Conservation (phyloP, 2,329 filamentous ascomycete species). For the Nemania abortiva region DNA sequence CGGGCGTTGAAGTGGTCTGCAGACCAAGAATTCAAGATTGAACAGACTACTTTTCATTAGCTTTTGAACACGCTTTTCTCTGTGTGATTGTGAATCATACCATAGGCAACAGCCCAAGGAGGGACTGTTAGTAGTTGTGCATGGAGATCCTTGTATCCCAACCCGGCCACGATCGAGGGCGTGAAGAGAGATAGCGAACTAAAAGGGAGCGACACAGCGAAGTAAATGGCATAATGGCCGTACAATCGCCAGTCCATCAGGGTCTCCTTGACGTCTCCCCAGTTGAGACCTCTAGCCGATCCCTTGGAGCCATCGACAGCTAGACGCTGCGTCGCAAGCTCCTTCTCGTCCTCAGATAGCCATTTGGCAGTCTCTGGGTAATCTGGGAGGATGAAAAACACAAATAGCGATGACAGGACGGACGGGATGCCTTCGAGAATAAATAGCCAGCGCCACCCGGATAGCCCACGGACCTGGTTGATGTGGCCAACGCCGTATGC, state of each 20-base stretch:
- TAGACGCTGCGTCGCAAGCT: constrained; percentile 62
- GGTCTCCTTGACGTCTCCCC: constrained; percentile 76
- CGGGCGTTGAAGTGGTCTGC: constrained; percentile 72
- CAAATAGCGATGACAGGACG: constrained; percentile 66
- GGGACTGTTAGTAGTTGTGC: constrained; percentile 77
- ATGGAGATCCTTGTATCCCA: constrained; percentile 55
- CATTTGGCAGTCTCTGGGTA: constrained; percentile 74
- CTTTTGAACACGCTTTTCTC: background rate
- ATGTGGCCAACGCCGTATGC: constrained; percentile 81
- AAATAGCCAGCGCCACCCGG: constrained; percentile 80
- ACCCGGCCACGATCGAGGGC: constrained; percentile 67
- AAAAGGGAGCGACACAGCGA: constrained; percentile 53
- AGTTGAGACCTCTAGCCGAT: constrained; percentile 71
- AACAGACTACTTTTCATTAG: constrained; percentile 48
- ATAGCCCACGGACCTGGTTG: constrained; percentile 70
- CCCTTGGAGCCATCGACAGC: constrained; percentile 64
- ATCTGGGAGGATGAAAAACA: constrained; percentile 74
- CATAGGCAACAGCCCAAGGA: constrained; percentile 69
- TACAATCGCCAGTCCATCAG: constrained; percentile 76
- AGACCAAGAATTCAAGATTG: constrained; percentile 65
- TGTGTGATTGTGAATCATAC: constrained; percentile 37
- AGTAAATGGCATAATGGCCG: constrained; percentile 70
- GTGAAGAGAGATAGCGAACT: constrained; percentile 59
- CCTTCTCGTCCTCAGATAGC: constrained; percentile 70
- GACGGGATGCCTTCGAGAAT: constrained; percentile 57